These are phyloP conservation scores for Verticillium nonalfalfae DNA, from an alignment of 2,329 filamentous ascomycete genomes.

Conservation along the genomic window DNA sequence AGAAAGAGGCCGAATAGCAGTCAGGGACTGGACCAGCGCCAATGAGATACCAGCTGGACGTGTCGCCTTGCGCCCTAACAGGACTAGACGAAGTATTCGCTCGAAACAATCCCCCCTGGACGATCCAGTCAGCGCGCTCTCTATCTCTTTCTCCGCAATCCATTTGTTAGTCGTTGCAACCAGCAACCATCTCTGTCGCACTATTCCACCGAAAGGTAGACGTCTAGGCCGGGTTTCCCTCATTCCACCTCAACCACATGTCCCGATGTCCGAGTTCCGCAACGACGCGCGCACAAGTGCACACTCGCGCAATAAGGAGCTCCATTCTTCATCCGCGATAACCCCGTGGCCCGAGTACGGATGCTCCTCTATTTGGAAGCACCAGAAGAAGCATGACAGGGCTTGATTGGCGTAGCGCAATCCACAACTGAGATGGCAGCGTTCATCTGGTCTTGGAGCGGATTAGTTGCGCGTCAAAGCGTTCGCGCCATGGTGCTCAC, in stretches of 20 bases:
- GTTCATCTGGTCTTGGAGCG: neutral
- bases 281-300: neutral
- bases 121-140: neutral
- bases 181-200: neutral
- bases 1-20: neutral
- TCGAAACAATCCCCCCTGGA: neutral
- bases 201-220: neutral
- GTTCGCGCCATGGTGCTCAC: neutral
- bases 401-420: neutral
- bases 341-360: neutral
- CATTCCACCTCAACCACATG: neutral
- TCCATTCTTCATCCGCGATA: neutral
- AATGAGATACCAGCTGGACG: neutral
- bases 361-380: neutral
- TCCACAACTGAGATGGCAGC: neutral
- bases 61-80: no score
- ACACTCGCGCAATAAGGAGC: neutral
- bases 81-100: no score
- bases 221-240: neutral
- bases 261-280: neutral
- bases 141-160: no score
- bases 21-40: neutral
- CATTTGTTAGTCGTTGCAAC: neutral
- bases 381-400: neutral
- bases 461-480: neutral